Evolutionary conservation across 2,329 filamentous ascomycete species (phyloP), one percentile per base, ranked within the genome.

Genomic region (Xylaria multiplex): DNA sequence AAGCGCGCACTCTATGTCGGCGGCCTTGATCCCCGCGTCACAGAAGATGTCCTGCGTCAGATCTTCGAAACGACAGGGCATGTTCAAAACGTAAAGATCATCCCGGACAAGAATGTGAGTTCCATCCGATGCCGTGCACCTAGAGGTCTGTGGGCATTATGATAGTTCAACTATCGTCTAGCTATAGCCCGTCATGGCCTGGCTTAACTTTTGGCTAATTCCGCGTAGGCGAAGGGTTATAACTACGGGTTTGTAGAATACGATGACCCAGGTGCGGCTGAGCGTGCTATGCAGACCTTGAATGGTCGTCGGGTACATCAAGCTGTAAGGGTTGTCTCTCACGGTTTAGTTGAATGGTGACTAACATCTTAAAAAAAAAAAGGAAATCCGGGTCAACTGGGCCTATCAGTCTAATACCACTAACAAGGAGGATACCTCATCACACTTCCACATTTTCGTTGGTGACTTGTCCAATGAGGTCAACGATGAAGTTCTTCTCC

Each of bases 201-300:
- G 35, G 13, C 27, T 43, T 55, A 27, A 61, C 19, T 8, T 22
- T 16, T 37, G n/a, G 43, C 62, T 64, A 56, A 62, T 50, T 32
- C 3, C 8, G 27, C 8, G 32, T 85, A 97, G 88, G 91, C 91
- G 73, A 97, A 98, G 86, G 96, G 96, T 54, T 96, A 93, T 85
- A 99, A 99, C 85, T 99, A 99, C 81, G 96, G 96, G 27, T 99
- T 99, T 77, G 92, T 99, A 71, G 96, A 99, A 80, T 99, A 97
- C 81, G 96, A 99, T 80, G 96, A 99, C 79, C 96, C 96, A 59
- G 94, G 92, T 80, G 93, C 95, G 70, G 96, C 96, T 73, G 96
- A 99, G 80, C 91, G 96, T 78, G 96, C 96, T 69, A 97, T 99
- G 96, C 89, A 93, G 80, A 98, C 95, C 63, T 85, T 99, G 73